Evolutionary conservation across 2,329 filamentous ascomycete genomes (phyloP), one percentile per base, ranked within the genome.

Genomic region (Dothideomycetidae sp.): DNA sequence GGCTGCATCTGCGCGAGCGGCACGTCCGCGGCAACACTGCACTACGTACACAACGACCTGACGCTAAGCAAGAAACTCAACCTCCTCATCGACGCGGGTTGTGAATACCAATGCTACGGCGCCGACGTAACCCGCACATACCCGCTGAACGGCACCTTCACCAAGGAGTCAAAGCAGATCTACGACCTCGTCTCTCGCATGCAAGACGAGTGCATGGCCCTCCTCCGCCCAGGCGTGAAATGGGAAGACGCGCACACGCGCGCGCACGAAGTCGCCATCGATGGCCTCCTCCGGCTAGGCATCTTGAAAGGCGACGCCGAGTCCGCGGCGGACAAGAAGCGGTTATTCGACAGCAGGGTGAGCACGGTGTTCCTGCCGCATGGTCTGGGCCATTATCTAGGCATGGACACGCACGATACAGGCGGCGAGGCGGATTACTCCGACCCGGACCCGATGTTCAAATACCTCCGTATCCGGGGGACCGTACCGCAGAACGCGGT

Each of bases 241-340:
- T 94, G 84, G 79, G 81, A 93, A 34, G 76, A 83, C 35, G 71
- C 93, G 2, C 85, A 94, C 53, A 60, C 78, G 33, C 70, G 76
- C 30, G 86, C 86, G 0, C 85, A 93, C 61, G 71, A 71, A 46
- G 71, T 93, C 37, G 82, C 83, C 36, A 86, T 93, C 46, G 72
- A 81, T 11, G 86, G 85, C 0, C 65, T 96, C 3, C 63, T 85
- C 17, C 59, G 66, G 14, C 66, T 94, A 0, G 84, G 84, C 2
- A 78, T 96, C 32, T 60, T 94, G 28, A 76, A 77, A 39, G 75
- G 73, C 5, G 63, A 63, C 16, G 40, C 15, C 3, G 7, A 18
- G 3, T 30, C 11, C 28, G 35, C 19, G 7, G 66, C 62, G 26
- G 64, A 73, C 43, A 69, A 70, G 5, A 54, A 62, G 10, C 54